A percentile compares a stretch with the other conserved stretches of the same genome.
Conservation (phyloP, 2,329 filamentous ascomycete species). For the Cephalotrichum gorgonifer region DNA sequence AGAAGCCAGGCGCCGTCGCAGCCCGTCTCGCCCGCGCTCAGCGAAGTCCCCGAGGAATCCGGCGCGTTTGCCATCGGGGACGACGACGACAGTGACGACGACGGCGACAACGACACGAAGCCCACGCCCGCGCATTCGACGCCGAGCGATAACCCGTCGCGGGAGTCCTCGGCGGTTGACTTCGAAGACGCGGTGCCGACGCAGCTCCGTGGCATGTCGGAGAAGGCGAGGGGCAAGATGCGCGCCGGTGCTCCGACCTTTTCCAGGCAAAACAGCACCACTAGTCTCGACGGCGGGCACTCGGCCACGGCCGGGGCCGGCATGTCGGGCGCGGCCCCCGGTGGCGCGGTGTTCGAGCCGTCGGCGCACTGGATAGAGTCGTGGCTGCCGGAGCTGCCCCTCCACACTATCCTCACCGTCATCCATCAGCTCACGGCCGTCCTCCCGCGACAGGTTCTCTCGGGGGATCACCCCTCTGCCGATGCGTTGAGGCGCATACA, state of each 20-base stretch:
- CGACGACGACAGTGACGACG: slow-evolving; percentile 55
- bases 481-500: slow-evolving; percentile 45
- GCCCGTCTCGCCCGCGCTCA: slow-evolving; percentile 45
- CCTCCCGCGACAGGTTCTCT: slow-evolving; percentile 40
- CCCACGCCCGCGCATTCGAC: slow-evolving; percentile 53
- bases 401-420: slow-evolving; percentile 75
- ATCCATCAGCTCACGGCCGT: slow-evolving; percentile 56
- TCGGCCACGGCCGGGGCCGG: slow-evolving; percentile 45
- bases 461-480: slow-evolving; percentile 29
- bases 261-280: slow-evolving; percentile 81
- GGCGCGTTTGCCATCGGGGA: slow-evolving; percentile 82
- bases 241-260: slow-evolving; percentile 74
- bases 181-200: slow-evolving; percentile 71
- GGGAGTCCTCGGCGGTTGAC: slow-evolving; percentile 57
- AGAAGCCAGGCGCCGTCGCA: slow-evolving; percentile 49
- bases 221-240: slow-evolving; percentile 94
- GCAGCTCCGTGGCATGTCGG: slow-evolving; percentile 86
- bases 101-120: slow-evolving; percentile 39
- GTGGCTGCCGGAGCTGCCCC: slow-evolving; percentile 84
- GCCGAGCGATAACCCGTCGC: slow-evolving; percentile 50
- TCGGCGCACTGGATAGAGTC: slow-evolving; percentile 80
- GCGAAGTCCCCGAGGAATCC: slow-evolving; percentile 64
- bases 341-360: slow-evolving; percentile 59
- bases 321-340: background rate
- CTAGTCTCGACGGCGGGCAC: slow-evolving; percentile 58